Evolutionary conservation across 225 moss, liverwort and hornwort species (phyloP), one percentile per base, ranked within the genome.

Genomic region (Straminergon stramineum): DNA sequence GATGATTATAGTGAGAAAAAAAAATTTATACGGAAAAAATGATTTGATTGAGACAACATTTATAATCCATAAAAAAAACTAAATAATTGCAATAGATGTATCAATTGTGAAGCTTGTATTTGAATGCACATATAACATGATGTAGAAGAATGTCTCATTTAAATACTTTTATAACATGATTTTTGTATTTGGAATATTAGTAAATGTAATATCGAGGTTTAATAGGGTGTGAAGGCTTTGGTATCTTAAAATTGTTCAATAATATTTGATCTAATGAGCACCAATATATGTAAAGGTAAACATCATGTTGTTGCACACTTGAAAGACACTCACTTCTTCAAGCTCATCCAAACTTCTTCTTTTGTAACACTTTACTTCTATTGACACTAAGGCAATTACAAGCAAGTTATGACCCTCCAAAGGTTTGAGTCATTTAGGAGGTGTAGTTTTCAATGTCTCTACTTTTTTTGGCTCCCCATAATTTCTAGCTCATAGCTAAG

Each of bases 301-400:
- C 5, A 55, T 35, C 8, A 22, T 55, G 0, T 51, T 11, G 11
- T 51, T 1, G 0, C 1, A 0, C 13, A 4, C 1, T 1, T 51
- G 7, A 20, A 6, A 11, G 2, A 75, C 3, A 20, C 2, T 19
- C 32, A 30, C 1, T 1, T 48, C 20, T 32, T 32, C 18, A 51
- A 12, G 5, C 3, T 51, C 13, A 12, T 3, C 4, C 20, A 32
- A 32, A 32, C 0, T 51, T 0, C 5, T 51, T 0, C 5, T 52
- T 76, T 0, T 19, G 0, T 51, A 0, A 1, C 2, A 31, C 4
- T 31, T 31, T 1, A 18, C 4, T 45, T 48, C 6, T 74, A 45
- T 0, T 19, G 0, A 45, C 3, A 75, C 1, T 1, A 19, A 19
- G 1, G 12, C 9, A 48, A 9, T 48, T 10, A 48, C 48, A 48